Conservation (phyloP, 495 filamentous ascomycete genomes). For the Hyaloscypha bicolor region DNA sequence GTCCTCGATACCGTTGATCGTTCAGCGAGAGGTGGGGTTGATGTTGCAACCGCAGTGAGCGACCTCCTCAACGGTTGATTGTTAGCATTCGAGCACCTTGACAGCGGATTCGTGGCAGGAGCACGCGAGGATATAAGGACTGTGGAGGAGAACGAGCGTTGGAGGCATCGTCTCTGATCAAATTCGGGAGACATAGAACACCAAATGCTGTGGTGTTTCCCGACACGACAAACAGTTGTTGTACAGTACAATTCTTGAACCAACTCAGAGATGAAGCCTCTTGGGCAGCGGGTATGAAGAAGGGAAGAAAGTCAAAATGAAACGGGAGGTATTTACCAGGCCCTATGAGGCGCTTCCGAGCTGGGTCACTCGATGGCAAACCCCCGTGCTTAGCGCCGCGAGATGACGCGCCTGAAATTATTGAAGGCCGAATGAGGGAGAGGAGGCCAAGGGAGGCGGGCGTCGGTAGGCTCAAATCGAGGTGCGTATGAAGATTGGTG, state of each 20-base stretch:
- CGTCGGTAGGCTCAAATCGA: neutral
- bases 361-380: slow-evolving; percentile 27
- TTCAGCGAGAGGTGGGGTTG: slow-evolving; percentile 10
- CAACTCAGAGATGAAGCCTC: slow-evolving; percentile 16
- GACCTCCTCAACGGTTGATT: slow-evolving; percentile 29
- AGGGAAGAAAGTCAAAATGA: slow-evolving; percentile 16
- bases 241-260: slow-evolving; percentile 3
- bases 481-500: neutral
- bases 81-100: slow-evolving; percentile 27
- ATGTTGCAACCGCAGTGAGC: slow-evolving; percentile 17
- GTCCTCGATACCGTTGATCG: slow-evolving; percentile 13
- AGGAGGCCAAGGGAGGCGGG: neutral
- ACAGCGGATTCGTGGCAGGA: slow-evolving; percentile 17
- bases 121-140: neutral
- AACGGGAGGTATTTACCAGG: slow-evolving; percentile 28
- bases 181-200: slow-evolving; percentile 18
- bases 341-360: slow-evolving; percentile 28
- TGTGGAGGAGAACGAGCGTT: neutral
- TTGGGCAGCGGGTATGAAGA: slow-evolving; percentile 14
- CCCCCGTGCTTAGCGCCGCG: slow-evolving; percentile 29
- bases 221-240: slow-evolving; percentile 16
- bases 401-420: slow-evolving; percentile 23
- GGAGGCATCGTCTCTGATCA: slow-evolving; percentile 11
- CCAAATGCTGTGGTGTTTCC: slow-evolving; percentile 14
- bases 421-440: slow-evolving; percentile 20